Evolutionary conservation across 2,329 filamentous ascomycete genomes (phyloP), one percentile per base, ranked within the genome.

Genomic region (Ophiostoma quercus): DNA sequence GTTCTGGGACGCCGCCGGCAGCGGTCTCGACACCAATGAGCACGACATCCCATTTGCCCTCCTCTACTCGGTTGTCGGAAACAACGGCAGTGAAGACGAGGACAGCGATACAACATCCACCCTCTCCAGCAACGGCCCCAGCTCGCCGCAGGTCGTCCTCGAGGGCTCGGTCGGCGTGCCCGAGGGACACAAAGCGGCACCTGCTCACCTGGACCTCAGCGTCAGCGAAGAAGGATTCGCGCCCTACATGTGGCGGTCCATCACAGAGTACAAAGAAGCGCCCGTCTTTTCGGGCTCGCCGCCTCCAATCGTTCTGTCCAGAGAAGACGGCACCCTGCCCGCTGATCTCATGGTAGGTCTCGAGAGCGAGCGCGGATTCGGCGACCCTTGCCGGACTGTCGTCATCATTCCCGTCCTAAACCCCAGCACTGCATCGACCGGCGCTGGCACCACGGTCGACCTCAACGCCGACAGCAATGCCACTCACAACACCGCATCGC

Each of bases 341-440:
- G 76, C 79, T 11, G 80, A 84, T 34, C 81, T 94, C 66, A 82
- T 94, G 69, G 82, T 89, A 51, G 90, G 88, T 0, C 82, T 95
- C 29, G 66, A 71, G 11, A 41, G 68, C 29, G 79, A 88, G 68
- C 90, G 87, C 74, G 90, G 91, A 0, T 91, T 91, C 73, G 88
- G 87, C 1, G 89, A 93, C 73, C 83, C 88, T 4, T 91, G 89
- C 70, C 84, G 83, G 19, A 87, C 89, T 0, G 86, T 92, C 19
- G 90, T 94, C 4, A 84, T 94, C 1, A 92, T 92, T 75, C 91
- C 92, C 0, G 89, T 96, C 19, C 88, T 92, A 74, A 90, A 91
- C 0, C 94, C 90, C 0, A 47, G 65, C 22, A 66, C 39, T 14
- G n/a, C 65, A 47, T 66, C 65, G 11, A 47, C 65, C 37, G 22